These are phyloP conservation scores for Salvia rosmarinus DNA, from an alignment of 257 asterid species.

Conservation along the genomic window DNA sequence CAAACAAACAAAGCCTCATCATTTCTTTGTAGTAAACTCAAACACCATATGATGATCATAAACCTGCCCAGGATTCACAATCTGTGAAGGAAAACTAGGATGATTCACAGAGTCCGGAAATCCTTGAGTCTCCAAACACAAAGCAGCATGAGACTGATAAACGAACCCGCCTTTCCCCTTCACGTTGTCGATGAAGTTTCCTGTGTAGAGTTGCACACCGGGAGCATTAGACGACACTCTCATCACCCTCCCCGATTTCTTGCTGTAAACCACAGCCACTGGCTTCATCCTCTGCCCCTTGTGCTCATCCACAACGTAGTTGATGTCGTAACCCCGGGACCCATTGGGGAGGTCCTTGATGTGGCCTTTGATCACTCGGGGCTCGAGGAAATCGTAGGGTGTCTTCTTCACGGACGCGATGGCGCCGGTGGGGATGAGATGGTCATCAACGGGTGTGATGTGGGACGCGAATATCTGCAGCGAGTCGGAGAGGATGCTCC, in stretches of 20 bases:
- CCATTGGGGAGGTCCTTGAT: slow-evolving; percentile 50
- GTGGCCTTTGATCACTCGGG: slow-evolving; percentile 50
- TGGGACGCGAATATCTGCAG: slow-evolving; percentile 66
- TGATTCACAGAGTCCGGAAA: slow-evolving; percentile 89
- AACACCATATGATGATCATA: slow-evolving; percentile 59
- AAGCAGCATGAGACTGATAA: slow-evolving; percentile 57
- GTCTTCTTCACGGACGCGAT: slow-evolving; percentile 51
- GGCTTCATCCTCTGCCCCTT: slow-evolving; percentile 40
- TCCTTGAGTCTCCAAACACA: slow-evolving; percentile 92
- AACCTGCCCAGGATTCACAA: slow-evolving; percentile 51
- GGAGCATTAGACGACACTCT: slow-evolving; percentile 53
- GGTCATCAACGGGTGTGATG: slow-evolving; percentile 53
- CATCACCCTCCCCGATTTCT: slow-evolving; percentile 71
- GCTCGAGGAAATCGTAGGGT: slow-evolving; percentile 62
- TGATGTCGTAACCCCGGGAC: slow-evolving; percentile 68
- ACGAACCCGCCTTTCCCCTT: slow-evolving; percentile 66
- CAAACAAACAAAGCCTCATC: slow-evolving; percentile 7
- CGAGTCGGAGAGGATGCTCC: slow-evolving; percentile 60
- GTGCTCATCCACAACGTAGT: slow-evolving; percentile 59
- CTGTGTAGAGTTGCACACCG: slow-evolving; percentile 74
- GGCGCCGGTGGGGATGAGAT: slow-evolving; percentile 72
- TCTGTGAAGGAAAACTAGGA: slow-evolving; percentile 65
- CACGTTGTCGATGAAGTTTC: slow-evolving; percentile 42
- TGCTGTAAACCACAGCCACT: slow-evolving; percentile 49
- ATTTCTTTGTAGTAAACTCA: slow-evolving; percentile 45